phyloP scores from a whole-genome alignment of 108 stramenopile genomes.

The Discostella pseudostelligera region DNA sequence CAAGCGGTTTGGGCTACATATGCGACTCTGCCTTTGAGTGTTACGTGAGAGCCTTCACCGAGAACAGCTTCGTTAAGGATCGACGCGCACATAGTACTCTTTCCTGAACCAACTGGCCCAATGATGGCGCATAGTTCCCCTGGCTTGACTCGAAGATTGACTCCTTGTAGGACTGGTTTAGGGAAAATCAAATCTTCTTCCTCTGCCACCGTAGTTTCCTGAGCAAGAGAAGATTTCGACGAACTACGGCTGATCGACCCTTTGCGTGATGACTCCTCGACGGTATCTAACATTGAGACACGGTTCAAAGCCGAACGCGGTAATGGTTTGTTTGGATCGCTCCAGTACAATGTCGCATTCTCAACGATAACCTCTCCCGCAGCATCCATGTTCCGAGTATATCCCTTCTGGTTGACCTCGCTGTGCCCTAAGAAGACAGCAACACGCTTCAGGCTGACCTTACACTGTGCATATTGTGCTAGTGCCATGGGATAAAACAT shows the following conservation, averaged over 20 bases:
- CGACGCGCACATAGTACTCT: constrained; percentile 69
- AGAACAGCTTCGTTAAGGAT: constrained; percentile 77
- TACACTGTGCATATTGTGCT: constrained; percentile 65
- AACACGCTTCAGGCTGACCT: constrained; percentile 65
- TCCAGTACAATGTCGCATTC: constrained; percentile 68
- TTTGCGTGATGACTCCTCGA: background rate
- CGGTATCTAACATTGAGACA: constrained; percentile 10
- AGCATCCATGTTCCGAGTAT: constrained; percentile 38
- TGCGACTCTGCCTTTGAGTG: constrained; percentile 61
- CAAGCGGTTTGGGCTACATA: constrained; percentile 90
- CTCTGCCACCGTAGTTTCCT: constrained; percentile 3
- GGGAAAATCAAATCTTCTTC: constrained; percentile 47
- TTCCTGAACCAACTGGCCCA: constrained; percentile 85
- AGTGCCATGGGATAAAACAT: constrained; percentile 70
- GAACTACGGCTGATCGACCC: background rate
- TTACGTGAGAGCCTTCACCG: constrained; percentile 42
- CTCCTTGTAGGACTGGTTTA: constrained; percentile 44
- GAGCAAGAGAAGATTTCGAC: constrained; percentile 13
- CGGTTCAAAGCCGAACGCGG: constrained; percentile 14
- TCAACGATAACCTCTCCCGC: constrained; percentile 52
- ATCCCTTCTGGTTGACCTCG: constrained; percentile 43
- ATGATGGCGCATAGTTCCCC: constrained; percentile 86
- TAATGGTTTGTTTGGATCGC: constrained; percentile 58
- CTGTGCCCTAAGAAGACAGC: constrained; percentile 35
- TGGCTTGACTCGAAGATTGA: constrained; percentile 45